Evolutionary conservation across 2,329 filamentous ascomycete genomes (phyloP), one percentile per base, ranked within the genome.

Genomic region (Eurotiales sp.): DNA sequence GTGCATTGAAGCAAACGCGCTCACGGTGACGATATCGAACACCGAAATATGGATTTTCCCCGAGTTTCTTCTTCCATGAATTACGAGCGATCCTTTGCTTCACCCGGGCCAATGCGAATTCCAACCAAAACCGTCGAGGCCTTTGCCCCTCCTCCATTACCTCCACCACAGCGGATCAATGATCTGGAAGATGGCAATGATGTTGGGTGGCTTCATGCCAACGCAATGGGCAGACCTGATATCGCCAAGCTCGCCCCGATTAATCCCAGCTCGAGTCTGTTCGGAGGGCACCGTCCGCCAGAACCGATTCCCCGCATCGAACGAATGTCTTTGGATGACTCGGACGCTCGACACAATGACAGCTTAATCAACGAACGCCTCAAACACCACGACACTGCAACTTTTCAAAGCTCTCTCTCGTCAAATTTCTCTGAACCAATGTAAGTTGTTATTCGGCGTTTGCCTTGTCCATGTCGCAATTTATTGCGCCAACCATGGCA

Each of bases 191-290:
- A 74, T 56, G 82, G 81, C 30, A 75, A 79, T 59, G 84, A 86
- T 66, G 74, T 78, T 50, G 82, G 78, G 54, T 86, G 82, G 82
- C 72, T 79, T 64, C 83, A 80, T 76, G 80, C 77, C 56, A 84
- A 86, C 67, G 73, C 73, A 46, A 72, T 72, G 41, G 73, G 71
- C 53, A 67, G 75, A 47, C 65, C 68, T 45, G 71, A 74, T 57
- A 76, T 78, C 63, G 73, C 73, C 49, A 66, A 65, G 43, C 63
- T 75, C 44, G 69, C 76, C 4, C 73, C 75, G 10, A 73, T 79
- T 40, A 72, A 71, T 41, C 70, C 74, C 3, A 67, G 69, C n/a
- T 79, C 77, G 40, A 80, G 77, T 61, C 64, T 79, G 46, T 70
- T 73, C 58, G 76, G 76, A 44, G 71, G 69, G 55, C 72, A 73